Evolutionary conservation across 2,329 filamentous ascomycete species (phyloP).

Genomic region (Colletotrichum agaves): DNA sequence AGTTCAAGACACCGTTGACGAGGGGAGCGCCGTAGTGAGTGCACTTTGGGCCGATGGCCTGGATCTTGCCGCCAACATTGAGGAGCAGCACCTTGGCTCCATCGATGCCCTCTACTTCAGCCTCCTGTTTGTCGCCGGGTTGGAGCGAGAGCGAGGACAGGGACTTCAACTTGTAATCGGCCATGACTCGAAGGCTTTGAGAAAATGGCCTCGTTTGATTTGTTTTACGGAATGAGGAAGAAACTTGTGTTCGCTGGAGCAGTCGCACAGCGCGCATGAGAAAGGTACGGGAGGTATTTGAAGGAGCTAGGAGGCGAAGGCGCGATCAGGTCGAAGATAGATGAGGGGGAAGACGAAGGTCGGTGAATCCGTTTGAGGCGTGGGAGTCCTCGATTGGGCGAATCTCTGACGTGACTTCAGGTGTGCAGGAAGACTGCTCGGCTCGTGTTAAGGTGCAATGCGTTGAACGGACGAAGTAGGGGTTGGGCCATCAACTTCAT

Average conservation of each 20-base stretch:
- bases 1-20: constrained; percentile 84
- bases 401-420: too few relatives aligned
- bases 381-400: not conserved
- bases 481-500: not conserved
- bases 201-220: constrained; percentile 39
- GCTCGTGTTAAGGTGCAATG: not conserved
- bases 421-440: too few relatives aligned
- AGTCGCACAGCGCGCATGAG: constrained; percentile 33
- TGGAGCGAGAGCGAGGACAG: constrained; percentile 79
- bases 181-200: constrained; percentile 55
- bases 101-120: constrained; percentile 89
- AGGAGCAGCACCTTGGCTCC: constrained; percentile 87
- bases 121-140: constrained; percentile 86
- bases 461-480: too few relatives aligned
- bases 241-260: not conserved
- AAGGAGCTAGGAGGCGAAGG: not conserved
- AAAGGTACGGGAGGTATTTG: not conserved
- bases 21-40: constrained; percentile 94
- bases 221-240: constrained; percentile 7
- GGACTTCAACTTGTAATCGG: constrained; percentile 79
- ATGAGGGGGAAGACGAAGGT: not conserved
- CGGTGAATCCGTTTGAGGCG: not conserved
- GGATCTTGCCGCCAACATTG: constrained; percentile 79
- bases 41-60: constrained; percentile 86
- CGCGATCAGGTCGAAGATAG: not conserved